Evolutionary conservation across 2,329 filamentous ascomycete genomes (phyloP), one percentile per base, ranked within the genome.

Genomic region (Trichophyton simii): DNA sequence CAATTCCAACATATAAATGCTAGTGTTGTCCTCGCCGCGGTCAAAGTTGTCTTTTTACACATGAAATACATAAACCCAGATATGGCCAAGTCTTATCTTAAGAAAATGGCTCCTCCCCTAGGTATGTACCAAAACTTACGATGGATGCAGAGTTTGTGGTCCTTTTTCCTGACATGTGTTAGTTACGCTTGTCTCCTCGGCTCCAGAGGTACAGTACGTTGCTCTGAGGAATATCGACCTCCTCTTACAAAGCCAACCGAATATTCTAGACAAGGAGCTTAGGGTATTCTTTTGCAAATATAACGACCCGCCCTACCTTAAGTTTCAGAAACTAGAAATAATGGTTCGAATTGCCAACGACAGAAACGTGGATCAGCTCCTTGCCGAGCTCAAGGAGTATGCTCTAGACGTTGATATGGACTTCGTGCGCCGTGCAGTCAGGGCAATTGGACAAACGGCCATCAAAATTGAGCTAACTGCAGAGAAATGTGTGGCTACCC

Each of bases 271-370:
- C 80, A 97, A 97, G 75, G 94, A 99, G 75, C 85, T 99, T 70
- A 85, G 94, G 52, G 94, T 99, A 7, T 99, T 99, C 78, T 99
- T 99, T 78, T 99, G 94, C 86, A 99, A 99, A 77, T 99, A 99
- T 79, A 97, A 97, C 72, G 94, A 99, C 68, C 92, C 94, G 1
- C 91, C 91, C 22, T 99, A 99, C 72, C 86, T 99, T 69, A 99
- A 99, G 75, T 85, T 99, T 63, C 88, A 96, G 72, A 99, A 99
- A 72, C 83, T 99, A 58, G 94, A 99, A 72, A 97, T 97, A 65
- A 97, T 99, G 94, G 92, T 99, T 57, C 87, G 94, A 74, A 97
- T 99, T 85, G 90, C 92, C 64, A 97, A 96, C 76, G 91, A 96
- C 68, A 88, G 87, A 72, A 99, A 97, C 71, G 92, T 92, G 63